phyloP scores from a whole-genome alignment of 768 basidiomycete species.

The Boletus reticuloceps region DNA sequence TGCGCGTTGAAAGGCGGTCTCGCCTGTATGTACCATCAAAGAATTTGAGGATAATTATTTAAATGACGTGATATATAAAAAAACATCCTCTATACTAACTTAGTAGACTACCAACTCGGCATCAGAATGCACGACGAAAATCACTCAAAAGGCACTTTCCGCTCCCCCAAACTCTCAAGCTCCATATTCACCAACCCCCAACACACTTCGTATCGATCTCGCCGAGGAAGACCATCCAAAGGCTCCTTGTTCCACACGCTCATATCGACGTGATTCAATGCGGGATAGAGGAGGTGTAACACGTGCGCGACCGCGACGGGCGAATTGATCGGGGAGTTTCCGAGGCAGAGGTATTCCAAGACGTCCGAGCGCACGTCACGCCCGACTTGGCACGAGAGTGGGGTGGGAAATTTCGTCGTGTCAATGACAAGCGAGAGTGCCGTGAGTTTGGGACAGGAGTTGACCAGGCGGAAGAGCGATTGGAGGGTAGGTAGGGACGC shows the following conservation, averaged over 20 bases:
- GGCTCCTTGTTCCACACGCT: conserved; percentile 17
- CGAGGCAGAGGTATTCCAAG: conserved; percentile 15
- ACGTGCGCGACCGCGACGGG: conserved; percentile 10
- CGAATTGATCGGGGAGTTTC: conserved; percentile 17
- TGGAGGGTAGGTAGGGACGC: conserved; percentile 21
- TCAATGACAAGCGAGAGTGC: conserved; percentile 26
- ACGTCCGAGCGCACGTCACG: background rate
- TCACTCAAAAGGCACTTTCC: too few species aligned
- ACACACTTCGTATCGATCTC: conserved; percentile 9
- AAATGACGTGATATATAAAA: too few species aligned
- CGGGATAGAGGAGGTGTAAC: conserved; percentile 16
- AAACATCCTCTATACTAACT: too few species aligned
- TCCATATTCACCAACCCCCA: conserved; percentile 22
- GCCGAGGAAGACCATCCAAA: conserved; percentile 4
- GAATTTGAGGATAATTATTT: too few species aligned
- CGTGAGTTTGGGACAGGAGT: conserved; percentile 11
- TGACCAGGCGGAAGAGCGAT: conserved; percentile 11
- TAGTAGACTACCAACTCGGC: too few species aligned
- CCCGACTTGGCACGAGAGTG: background rate
- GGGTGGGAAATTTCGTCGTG: background rate
- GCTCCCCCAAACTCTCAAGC: background rate
- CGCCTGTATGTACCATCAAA: too few species aligned
- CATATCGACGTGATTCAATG: conserved; percentile 18
- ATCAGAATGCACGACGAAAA: too few species aligned
- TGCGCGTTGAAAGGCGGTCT: too few species aligned